Evolutionary conservation across 306 rosid species (phyloP).

Genomic region (Nissolia schottii): DNA sequence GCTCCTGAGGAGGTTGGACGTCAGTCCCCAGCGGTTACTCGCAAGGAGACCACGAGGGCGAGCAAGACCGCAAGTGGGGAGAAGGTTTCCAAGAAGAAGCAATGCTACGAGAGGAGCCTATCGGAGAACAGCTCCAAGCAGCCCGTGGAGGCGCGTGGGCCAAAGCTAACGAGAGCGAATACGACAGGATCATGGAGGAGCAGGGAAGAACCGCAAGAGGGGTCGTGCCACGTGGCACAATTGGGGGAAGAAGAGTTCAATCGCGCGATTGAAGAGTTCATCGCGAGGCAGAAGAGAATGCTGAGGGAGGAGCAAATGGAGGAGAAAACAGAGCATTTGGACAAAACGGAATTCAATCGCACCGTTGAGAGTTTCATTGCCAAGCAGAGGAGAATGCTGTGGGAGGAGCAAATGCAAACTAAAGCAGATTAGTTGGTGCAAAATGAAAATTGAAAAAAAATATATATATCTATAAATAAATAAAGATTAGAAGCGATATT

Average conservation of each 20-base stretch:
- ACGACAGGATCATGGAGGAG: slow-evolving; percentile 24
- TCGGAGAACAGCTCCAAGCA: slow-evolving; percentile 45
- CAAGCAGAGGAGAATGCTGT: too few species aligned
- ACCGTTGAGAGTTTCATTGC: too few species aligned
- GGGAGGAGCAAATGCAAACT: too few species aligned
- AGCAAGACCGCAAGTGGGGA: neutral
- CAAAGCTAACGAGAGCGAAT: slow-evolving; percentile 26
- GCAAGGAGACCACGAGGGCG: neutral
- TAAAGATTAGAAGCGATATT: neutral
- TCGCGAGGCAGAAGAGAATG: slow-evolving; percentile 42
- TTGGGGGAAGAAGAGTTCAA: slow-evolving; percentile 70
- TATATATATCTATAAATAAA: too few species aligned
- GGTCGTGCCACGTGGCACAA: slow-evolving; percentile 27
- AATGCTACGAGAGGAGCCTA: slow-evolving; percentile 40
- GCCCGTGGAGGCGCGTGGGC: neutral
- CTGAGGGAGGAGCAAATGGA: slow-evolving; percentile 30
- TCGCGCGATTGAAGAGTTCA: slow-evolving; percentile 48
- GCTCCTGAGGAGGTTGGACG: neutral
- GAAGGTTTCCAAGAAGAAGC: slow-evolving; percentile 28
- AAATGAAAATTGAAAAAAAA: too few species aligned
- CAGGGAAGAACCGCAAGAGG: slow-evolving; percentile 14
- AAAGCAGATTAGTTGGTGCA: too few species aligned
- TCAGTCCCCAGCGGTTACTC: neutral
- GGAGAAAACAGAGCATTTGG: slow-evolving; percentile 7
- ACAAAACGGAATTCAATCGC: too few species aligned